Evolutionary conservation across 768 basidiomycete genomes (phyloP), one percentile per base, ranked within the genome.

Genomic region (Termitomyces sp.): DNA sequence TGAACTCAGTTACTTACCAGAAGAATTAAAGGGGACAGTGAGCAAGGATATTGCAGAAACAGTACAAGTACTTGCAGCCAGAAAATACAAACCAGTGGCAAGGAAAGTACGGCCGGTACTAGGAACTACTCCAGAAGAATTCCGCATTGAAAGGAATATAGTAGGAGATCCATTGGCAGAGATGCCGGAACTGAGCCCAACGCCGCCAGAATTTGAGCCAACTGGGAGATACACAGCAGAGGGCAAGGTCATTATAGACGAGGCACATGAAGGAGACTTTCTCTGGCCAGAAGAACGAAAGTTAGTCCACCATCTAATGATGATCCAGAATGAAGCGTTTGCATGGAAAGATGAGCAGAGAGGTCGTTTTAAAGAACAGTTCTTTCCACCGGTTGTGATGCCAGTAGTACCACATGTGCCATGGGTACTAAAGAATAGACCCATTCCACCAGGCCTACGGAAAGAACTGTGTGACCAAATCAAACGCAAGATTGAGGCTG

Each of bases 281-380:
- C 67, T 80, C 0, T 70, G 56, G 65, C 63, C 66, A 0, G 71
- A 72, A 23, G 76, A 78, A 48, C 58, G 61, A 4, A 66, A 65
- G 8, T 58, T 79, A 4, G 28, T 72, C 0, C 68, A 75, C 33
- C 65, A 75, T n/a, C 50, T 77, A 2, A 64, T 79, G 57, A 62
- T n/a, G n/a, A n/a, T n/a, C n/a, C n/a, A n/a, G n/a, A n/a, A n/a
- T n/a, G n/a, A n/a, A n/a, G n/a, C n/a, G n/a, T n/a, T n/a, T n/a
- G n/a, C n/a, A n/a, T n/a, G n/a, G n/a, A n/a, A n/a, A n/a, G n/a
- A n/a, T n/a, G n/a, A n/a, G n/a, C n/a, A n/a, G n/a, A n/a, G n/a
- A n/a, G n/a, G n/a, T n/a, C n/a, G n/a, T n/a, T n/a, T n/a, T n/a
- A n/a, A n/a, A n/a, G n/a, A n/a, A n/a, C n/a, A n/a, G n/a, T n/a